A percentile compares a stretch with the other conserved stretches of the same genome.
phyloP scores from a whole-genome alignment of 2,329 filamentous ascomycete species.

The Talaromyces atroroseus region DNA sequence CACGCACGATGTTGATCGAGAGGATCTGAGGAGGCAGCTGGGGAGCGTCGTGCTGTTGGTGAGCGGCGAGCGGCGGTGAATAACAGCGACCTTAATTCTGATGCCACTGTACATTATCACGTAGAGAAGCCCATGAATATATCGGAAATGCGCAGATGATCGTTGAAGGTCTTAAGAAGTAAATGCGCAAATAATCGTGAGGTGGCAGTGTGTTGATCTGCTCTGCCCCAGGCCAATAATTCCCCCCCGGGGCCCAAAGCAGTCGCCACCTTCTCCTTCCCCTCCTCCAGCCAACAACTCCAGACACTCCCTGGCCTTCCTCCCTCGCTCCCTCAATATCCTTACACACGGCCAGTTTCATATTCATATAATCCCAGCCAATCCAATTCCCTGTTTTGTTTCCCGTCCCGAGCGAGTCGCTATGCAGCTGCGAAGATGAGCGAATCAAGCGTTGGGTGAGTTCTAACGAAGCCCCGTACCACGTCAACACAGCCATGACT shows the following conservation, averaged over 20 bases:
- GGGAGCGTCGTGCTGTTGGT: slow-evolving; percentile 82
- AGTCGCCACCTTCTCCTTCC: too few species aligned
- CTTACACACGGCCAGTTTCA: background rate
- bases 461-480: background rate
- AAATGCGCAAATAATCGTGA: too few species aligned
- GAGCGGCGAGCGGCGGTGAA: slow-evolving; percentile 48
- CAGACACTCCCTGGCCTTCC: background rate
- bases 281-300: too few species aligned
- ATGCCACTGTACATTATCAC: too few species aligned
- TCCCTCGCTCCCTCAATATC: background rate
- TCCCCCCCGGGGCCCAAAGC: too few species aligned
- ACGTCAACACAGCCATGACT: background rate
- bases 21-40: slow-evolving; percentile 80
- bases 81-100: too few species aligned
- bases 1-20: slow-evolving; percentile 92
- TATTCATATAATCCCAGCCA: background rate
- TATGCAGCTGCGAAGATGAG: slow-evolving; percentile 6
- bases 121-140: background rate
- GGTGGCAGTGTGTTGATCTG: too few species aligned
- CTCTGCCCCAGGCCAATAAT: too few species aligned
- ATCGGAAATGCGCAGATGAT: too few species aligned
- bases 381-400: background rate
- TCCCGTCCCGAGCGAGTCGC: background rate
- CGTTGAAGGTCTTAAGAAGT: too few species aligned
- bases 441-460: slow-evolving; percentile 6